Evolutionary conservation across 2,329 filamentous ascomycete species (phyloP).

Genomic region (Thelonectria rubi): DNA sequence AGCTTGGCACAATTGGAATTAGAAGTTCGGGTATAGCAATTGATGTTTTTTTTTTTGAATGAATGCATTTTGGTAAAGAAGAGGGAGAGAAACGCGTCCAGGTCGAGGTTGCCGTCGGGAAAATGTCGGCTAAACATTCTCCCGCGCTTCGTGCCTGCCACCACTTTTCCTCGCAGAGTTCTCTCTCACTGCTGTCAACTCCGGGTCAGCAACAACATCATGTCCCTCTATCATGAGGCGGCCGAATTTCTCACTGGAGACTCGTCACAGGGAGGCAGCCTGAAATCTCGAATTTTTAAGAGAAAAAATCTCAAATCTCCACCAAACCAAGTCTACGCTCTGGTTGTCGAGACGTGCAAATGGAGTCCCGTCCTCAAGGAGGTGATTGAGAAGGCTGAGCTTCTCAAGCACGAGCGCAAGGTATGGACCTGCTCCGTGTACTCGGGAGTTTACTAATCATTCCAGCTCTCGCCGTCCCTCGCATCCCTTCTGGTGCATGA

Average conservation of each 20-base stretch:
- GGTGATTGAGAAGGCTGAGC: conserved; percentile 81
- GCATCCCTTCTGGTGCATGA: conserved; percentile 88
- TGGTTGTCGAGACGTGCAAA: conserved; percentile 88
- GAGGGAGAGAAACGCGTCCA: too few relatives aligned
- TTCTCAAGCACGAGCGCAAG: conserved; percentile 85
- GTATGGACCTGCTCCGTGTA: conserved; percentile 55
- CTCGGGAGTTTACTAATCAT: not conserved
- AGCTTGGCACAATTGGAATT: not conserved
- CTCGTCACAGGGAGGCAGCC: conserved; percentile 70
- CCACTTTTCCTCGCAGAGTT: conserved; percentile 28
- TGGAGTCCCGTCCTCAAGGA: conserved; percentile 89
- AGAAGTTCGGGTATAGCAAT: not conserved
- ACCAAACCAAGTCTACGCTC: conserved; percentile 84
- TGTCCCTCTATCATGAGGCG: conserved; percentile 97
- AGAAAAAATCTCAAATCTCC: conserved; percentile 79
- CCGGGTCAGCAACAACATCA: conserved; percentile 49
- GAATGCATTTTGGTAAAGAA: too few relatives aligned
- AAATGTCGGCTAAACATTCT: conserved; percentile 28
- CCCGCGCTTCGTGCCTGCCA: conserved; percentile 6
- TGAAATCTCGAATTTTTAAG: conserved; percentile 86
- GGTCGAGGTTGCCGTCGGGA: conserved; percentile 10
- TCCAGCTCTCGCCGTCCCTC: conserved; percentile 79
- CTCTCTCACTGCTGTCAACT: not conserved
- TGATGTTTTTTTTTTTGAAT: too few relatives aligned
- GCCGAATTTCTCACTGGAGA: conserved; percentile 75